Percentiles rank a stretch among this genome's conserved stretches.
These are phyloP conservation scores for Cercospora janseana DNA, from an alignment of 2,329 filamentous ascomycete species.

Conservation along the genomic window DNA sequence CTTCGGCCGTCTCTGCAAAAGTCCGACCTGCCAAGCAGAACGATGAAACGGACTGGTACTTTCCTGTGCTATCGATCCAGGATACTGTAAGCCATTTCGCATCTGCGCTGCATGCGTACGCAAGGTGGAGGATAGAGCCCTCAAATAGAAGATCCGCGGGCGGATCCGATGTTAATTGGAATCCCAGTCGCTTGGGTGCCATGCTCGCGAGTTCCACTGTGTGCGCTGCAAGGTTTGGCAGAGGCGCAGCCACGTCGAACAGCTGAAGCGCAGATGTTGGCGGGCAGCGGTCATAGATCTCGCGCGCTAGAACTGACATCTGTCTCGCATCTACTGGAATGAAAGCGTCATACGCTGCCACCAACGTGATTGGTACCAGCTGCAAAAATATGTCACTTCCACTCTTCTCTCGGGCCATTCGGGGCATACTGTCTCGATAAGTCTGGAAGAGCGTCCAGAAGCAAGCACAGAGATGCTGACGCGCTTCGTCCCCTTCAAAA, in stretches of 20 bases:
- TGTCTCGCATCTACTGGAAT: constrained; percentile 61
- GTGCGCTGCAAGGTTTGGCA: constrained; percentile 59
- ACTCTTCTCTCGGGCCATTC: constrained; percentile 53
- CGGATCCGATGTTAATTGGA: constrained; percentile 66
- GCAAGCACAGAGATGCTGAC: constrained; percentile 67
- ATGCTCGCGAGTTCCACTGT: constrained; percentile 70
- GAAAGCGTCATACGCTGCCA: constrained; percentile 63
- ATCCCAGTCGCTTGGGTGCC: constrained; percentile 69
- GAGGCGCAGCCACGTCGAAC: constrained; percentile 32
- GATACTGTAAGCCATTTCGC: constrained; percentile 74
- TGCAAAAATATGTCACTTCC: constrained; percentile 69
- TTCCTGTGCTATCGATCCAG: constrained; percentile 77
- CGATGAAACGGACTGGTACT: constrained; percentile 68
- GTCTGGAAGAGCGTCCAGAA: constrained; percentile 71
- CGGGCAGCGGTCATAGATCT: constrained; percentile 74
- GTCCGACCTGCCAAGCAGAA: constrained; percentile 65
- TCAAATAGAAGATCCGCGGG: constrained; percentile 73
- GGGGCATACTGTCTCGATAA: constrained; percentile 63
- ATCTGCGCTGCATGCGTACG: constrained; percentile 73
- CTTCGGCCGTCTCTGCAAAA: constrained; percentile 65
- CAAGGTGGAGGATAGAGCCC: constrained; percentile 76
- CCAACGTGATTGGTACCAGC: constrained; percentile 65
- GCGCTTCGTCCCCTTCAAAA: constrained; percentile 41
- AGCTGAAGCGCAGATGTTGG: constrained; percentile 38
- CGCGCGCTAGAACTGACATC: constrained; percentile 58